Base-by-base conservation (phyloP, 2,329 filamentous ascomycete genomes). In the Colletotrichum tropicale region DNA sequence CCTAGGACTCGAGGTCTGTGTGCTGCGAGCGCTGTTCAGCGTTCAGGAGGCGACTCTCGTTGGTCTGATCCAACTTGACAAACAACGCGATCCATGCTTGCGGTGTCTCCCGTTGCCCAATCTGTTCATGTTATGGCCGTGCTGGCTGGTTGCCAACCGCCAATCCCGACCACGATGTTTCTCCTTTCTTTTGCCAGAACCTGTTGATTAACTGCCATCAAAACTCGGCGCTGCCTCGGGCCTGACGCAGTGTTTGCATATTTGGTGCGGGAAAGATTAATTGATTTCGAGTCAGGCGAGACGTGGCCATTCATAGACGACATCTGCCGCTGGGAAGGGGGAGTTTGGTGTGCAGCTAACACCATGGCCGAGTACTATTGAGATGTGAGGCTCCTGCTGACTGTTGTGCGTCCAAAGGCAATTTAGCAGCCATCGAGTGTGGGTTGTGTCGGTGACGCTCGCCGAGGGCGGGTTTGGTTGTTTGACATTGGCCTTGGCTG, bases 221-320 rank as follows among this genome's bases (percentile, higher is more conserved):
- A 38, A 58, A 68, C 32, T 55, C 66, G 66, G 66, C 66, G 30
- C 26, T 60, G 66, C 66, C 52, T 58, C 52, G 66, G 66, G 32
- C 52, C 48, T 68, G 66, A 43, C 52, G 66, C 66, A 68, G 26
- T 61, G 38, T 38, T 55, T 60, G 60, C 71, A 61, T 66, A 66
- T 71, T 58, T 74, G 30, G 60, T 52, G 30, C 60, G 24, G 60
- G 48, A 36, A 61, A 60, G 26, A 60, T 65, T 36, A 30, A 74
- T 74, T 28, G 30, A 18, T 24, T 32, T 66, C 70, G 67, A 74
- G 72, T 71, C 67, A 74, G 52, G 55, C 38, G 32, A 72, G 55
- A 56, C 30, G 16, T 12, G 38, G 18, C 21, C 56, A 62, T 32
- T 58, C 18, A 26, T n/a, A 12, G 32, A 26, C 21, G 21, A 21